Evolutionary conservation across 139 green algal species (phyloP).

Genomic region (Chlorella vulgaris): DNA sequence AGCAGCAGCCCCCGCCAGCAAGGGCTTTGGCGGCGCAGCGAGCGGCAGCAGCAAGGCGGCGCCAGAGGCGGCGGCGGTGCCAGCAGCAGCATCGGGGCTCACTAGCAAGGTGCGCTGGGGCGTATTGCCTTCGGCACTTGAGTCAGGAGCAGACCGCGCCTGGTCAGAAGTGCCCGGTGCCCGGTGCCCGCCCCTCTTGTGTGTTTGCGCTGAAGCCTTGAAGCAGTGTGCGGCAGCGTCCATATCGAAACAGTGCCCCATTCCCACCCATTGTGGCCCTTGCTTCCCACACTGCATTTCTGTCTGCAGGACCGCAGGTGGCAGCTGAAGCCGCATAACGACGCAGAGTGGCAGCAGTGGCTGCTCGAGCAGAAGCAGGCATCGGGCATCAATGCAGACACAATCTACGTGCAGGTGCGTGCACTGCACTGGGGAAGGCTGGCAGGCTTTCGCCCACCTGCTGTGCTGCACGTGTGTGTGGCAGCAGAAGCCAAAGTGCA

Average conservation of each 20-base stretch:
- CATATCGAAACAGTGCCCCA: not conserved
- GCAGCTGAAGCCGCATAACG: conserved; percentile 59
- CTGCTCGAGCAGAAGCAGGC: conserved; percentile 71
- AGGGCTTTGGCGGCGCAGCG: conserved; percentile 59
- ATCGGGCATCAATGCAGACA: conserved; percentile 25
- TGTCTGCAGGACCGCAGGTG: conserved; percentile 47
- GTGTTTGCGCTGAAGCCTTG: no score
- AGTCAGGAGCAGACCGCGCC: not conserved
- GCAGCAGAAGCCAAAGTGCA: not conserved
- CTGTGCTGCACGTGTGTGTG: not conserved
- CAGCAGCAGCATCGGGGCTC: conserved; percentile 33
- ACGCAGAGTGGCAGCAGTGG: conserved; percentile 77
- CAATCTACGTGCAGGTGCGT: conserved; percentile 67
- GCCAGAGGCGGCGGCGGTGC: not conserved
- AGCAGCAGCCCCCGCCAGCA: conserved; percentile 5
- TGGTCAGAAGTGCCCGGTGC: not conserved
- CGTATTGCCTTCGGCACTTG: not conserved
- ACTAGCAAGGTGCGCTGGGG: conserved; percentile 49
- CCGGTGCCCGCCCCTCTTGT: not conserved
- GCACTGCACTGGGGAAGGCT: not conserved
- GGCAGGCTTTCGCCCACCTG: not conserved
- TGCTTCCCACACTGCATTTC: not conserved
- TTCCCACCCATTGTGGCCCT: not conserved
- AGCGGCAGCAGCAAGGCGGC: not conserved
- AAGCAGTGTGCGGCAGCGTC: not conserved